Percentiles rank a stretch among this genome's conserved stretches.
Evolutionary conservation across 192 early-diverging fungal genomes (phyloP).

Genomic region (Gaertneriomyces sp.): DNA sequence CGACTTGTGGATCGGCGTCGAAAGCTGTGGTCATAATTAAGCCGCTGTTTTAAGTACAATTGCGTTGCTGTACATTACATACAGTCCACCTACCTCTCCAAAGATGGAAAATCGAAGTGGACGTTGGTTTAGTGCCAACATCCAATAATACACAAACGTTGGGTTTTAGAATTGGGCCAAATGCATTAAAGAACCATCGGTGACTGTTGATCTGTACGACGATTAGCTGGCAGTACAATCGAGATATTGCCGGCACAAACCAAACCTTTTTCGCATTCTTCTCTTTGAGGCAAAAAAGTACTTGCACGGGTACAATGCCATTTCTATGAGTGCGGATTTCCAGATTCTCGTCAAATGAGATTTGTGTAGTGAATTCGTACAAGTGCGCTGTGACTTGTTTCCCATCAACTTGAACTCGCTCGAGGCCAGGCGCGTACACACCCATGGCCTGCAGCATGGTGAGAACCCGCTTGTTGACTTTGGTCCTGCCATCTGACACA

Average conservation of each 20-base stretch:
- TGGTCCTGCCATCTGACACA: conserved; percentile 71
- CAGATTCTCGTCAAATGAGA: conserved; percentile 57
- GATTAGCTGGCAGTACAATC: background rate
- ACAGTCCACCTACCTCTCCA: conserved; percentile 45
- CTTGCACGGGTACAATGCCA: conserved; percentile 61
- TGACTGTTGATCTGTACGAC: conserved; percentile 65
- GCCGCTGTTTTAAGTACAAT: background rate
- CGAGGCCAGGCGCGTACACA: conserved; percentile 63
- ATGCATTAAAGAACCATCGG: conserved; percentile 59
- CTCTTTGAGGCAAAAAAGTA: conserved; percentile 85
- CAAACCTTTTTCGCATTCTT: conserved; percentile 76
- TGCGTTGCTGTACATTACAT: background rate
- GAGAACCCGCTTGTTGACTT: conserved; percentile 65
- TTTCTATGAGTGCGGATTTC: conserved; percentile 52
- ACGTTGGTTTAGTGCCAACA: conserved; percentile 71
- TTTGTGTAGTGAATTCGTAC: conserved; percentile 86
- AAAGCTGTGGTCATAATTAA: conserved; percentile 42
- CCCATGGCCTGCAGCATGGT: conserved; percentile 71
- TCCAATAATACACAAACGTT: conserved; percentile 56
- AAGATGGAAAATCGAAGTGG: conserved; percentile 65
- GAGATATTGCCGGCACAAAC: background rate
- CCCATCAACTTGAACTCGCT: conserved; percentile 48
- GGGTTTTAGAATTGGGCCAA: conserved; percentile 43
- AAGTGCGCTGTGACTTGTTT: conserved; percentile 72
- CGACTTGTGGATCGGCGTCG: conserved; percentile 67